Base-by-base conservation (phyloP, 805 yeast genomes). In the Blastobotrys attinorum region DNA sequence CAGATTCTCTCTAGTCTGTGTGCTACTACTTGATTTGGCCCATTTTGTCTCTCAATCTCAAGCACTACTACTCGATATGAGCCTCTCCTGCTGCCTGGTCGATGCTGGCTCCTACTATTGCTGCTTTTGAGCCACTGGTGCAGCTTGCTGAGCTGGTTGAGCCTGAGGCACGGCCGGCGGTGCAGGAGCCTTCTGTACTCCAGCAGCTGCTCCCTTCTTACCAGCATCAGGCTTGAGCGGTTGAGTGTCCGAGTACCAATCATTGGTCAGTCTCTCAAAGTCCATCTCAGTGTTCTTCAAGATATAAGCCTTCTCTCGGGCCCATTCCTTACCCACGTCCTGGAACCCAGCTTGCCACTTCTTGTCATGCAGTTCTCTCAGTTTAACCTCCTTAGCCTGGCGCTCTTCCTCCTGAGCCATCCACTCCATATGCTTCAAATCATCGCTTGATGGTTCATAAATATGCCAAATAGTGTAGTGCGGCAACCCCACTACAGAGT, bases 391-490 rank as follows among this genome's bases (percentile, higher is more conserved):
- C 45, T 52, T 49, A 37, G 63, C 65, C 40, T 57, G 57, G 13
- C 67, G 59, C 48, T 63, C 57, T 44, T 66, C 67, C 48, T 68
- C 70, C 43, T 62, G 60, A 11, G 67, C 70, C 72, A 67, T 67
- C 62, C 67, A 65, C 47, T 63, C 66, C 70, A 68, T 69, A 57
- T 84, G 88, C 62, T 81, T 78, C 65, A 90, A 70, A 69, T 90
- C 98, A 62, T 90, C 97, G 20, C 81, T 76, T 6, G 95, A 83
- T 16, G 98, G 98, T 68, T 90, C 97, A 64, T 90, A 90, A 50
- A 89, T 83, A 63, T 88, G 97, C 97, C 98, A 90, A 45, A 90
- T 83, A 33, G 88, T 95, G 61, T 90, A 90, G 65, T 92, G 97
- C 7, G 97, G 97, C 54, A 90, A 71, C 0, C 98, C 98, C 46